Evolutionary conservation across 202 grass and related monocot species (phyloP), one percentile per base, ranked within the genome.

Genomic region (Cymbopogon flexuosus): DNA sequence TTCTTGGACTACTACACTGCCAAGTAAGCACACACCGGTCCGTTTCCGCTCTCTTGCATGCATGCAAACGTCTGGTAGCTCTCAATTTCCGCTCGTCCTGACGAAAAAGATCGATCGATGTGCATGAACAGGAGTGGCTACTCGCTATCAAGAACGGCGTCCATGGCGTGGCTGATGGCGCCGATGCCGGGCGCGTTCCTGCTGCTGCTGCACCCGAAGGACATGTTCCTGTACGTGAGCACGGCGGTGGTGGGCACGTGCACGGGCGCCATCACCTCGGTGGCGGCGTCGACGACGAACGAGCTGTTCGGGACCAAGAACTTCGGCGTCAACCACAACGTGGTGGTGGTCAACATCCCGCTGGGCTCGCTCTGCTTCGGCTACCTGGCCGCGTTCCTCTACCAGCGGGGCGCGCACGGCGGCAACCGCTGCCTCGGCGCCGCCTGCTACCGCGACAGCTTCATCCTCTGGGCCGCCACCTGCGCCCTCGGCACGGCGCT

Each of bases 311-410:
- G 95, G 14, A 87, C 49, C 40, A 91, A 95, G 54, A 29, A 95
- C 86, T 98, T 98, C 64, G 90, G 92, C 6, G 88, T 99, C 45
- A 99, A 99, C 87, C 96, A 99, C 90, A 99, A 99, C 88, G 88
- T 99, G 59, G 65, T 99, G 27, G 96, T 99, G 37, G 66, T 83
- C 47, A 99, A 99, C 75, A 95, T 99, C 73, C 96, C 96, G 2
- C 64, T 93, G 0, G 96, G 96, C 0, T 95, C 96, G 33, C 90
- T 99, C 58, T 87, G 90, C 85, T 99, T 99, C 85, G 96, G 96
- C 36, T 99, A 95, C 83, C 75, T 95, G 18, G 80, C 96, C 41
- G 96, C 87, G 11, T 66, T 90, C 79, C 45, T 99, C 11, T 99
- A 99, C 79, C 92, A 99, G 76, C 70, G 8, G 64, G 82, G 83